Conservation (phyloP, 2,329 filamentous ascomycete genomes). For the Xenosphaeropsis pyriputrescens region DNA sequence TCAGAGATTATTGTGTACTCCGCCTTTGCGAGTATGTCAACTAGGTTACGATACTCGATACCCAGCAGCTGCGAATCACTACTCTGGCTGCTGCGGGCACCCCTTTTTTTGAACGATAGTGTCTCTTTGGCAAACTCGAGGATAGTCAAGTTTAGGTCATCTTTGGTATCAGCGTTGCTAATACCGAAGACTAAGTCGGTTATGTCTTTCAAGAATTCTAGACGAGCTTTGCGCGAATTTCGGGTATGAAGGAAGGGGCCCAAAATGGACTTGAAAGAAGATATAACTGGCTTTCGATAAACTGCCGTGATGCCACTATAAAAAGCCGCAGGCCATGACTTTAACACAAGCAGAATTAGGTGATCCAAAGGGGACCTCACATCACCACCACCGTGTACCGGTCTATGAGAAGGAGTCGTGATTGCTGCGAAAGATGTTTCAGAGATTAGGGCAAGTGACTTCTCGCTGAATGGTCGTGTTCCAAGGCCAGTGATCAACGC, state of each 20-base stretch:
- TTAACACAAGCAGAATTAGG: conserved; percentile 41
- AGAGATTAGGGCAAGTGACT: conserved; percentile 33
- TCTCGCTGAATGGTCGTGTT: conserved; percentile 47
- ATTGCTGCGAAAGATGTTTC: conserved; percentile 45
- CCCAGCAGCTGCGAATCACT: conserved; percentile 33
- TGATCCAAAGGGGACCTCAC: conserved; percentile 49
- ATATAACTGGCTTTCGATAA: no score
- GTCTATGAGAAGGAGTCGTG: conserved; percentile 47
- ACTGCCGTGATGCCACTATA: no score
- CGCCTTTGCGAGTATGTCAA: conserved; percentile 39
- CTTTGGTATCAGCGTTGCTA: no score
- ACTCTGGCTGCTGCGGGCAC: conserved; percentile 15
- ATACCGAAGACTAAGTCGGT: no score
- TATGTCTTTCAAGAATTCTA: conserved; percentile 21
- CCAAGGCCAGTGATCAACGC: conserved; percentile 37
- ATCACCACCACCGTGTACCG: conserved; percentile 29
- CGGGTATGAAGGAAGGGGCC: conserved; percentile 37
- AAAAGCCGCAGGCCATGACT: no score
- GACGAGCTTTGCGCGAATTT: conserved; percentile 18
- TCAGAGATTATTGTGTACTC: no score
- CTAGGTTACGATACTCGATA: conserved; percentile 54
- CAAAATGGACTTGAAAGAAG: conserved; percentile 23
- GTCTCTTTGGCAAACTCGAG: no score
- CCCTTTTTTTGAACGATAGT: conserved; percentile 4
- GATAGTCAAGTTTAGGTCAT: no score